Percentiles rank a stretch among this genome's conserved stretches.
Evolutionary conservation across 2,329 filamentous ascomycete species (phyloP).

Genomic region (Aspergillus spinulosporus): DNA sequence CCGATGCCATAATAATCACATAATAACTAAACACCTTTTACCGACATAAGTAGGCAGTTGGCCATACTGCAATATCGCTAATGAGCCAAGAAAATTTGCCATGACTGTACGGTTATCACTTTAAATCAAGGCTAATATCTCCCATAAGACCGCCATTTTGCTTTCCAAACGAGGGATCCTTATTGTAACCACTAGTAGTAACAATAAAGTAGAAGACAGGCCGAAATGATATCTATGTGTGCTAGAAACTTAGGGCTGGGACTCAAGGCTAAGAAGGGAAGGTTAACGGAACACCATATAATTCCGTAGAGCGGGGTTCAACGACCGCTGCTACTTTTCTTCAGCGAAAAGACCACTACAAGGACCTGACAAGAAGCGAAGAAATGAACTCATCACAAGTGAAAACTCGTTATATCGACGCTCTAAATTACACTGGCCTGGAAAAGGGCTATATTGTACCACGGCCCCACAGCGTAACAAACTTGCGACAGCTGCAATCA

Average conservation of each 20-base stretch:
- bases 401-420: constrained; percentile 20
- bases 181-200: too few relatives aligned
- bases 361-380: not conserved
- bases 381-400: not conserved
- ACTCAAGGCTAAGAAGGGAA: not conserved
- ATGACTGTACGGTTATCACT: too few relatives aligned
- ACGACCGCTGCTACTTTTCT: not conserved
- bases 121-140: too few relatives aligned
- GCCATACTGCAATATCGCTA: not conserved
- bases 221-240: too few relatives aligned
- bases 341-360: not conserved
- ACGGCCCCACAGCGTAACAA: not conserved
- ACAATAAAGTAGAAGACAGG: too few relatives aligned
- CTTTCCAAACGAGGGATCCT: too few relatives aligned
- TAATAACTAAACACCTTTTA: too few relatives aligned
- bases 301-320: constrained; percentile 8
- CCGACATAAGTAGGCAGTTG: too few relatives aligned
- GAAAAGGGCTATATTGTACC: constrained; percentile 12
- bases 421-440: constrained; percentile 33
- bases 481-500: constrained; percentile 4
- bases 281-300: not conserved
- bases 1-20: too few relatives aligned
- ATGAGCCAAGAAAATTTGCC: not conserved
- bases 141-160: too few relatives aligned
- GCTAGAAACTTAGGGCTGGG: not conserved